Evolutionary conservation across 768 basidiomycete species (phyloP), one percentile per base, ranked within the genome.

Genomic region (Rhodotorula babjevae): DNA sequence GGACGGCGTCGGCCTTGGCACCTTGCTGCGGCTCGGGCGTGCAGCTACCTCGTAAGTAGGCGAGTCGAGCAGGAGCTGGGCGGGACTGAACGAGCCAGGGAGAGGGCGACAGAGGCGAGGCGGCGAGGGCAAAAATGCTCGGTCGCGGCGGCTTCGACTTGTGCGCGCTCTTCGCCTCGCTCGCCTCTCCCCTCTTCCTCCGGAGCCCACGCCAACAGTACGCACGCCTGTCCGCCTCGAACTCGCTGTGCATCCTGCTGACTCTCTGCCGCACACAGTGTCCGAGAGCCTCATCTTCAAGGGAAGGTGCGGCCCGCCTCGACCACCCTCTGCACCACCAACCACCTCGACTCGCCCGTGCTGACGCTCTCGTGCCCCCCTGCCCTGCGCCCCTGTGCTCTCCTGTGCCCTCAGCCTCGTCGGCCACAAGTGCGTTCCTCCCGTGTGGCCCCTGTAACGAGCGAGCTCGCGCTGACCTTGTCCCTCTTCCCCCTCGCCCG

Each of bases 231-330:
- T 21, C 40, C 40, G 3, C 11, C 19, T 2, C 36, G 0, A 6
- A 1, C 42, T 6, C 25, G 23, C 25, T 7, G 58, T 5, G 3
- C 36, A 19, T 25, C 3, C 1, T 25, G 27, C 56, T n/a, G 31
- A 53, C 52, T 18, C 40, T n/a, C 50, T 9, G 6, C 2, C 46
- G 0, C 33, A 15, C 61, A 42, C 61, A 67, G 63, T 72, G 71
- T 67, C 66, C 49, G 71, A 72, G 66, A 63, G 62, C 63, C 71
- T 72, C 71, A 61, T 72, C 71, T 72, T 64, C 71, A 72, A 72
- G 71, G 71, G 71, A 63, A 61, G 58, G 71, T 72, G 57, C 19
- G 71, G 29, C 52, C 15, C 12, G 36, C 36, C 36, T 50, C 33
- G 31, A 29, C n/a, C 6, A 23, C 55, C n/a, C 33, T 29, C 61